phyloP scores from a whole-genome alignment of 2,329 filamentous ascomycete genomes.

The Diaporthe batatas region DNA sequence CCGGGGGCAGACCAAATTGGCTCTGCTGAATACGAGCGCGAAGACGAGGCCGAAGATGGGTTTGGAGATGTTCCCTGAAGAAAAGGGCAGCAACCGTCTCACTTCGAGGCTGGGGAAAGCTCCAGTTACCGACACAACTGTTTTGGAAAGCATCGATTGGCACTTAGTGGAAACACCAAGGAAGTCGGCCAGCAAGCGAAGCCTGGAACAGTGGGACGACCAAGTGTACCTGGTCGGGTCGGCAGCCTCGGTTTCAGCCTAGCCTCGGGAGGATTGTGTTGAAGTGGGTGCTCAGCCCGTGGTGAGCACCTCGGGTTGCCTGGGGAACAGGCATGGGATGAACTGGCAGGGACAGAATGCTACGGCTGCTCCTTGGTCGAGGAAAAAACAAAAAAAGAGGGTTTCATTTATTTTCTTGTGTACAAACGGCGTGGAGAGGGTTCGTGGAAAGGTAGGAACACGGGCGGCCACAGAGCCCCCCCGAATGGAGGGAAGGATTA shows the following conservation, averaged over 20 bases:
- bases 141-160: conserved; percentile 10
- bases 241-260: conserved; percentile 22
- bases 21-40: conserved; percentile 15
- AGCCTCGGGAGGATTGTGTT: conserved; percentile 15
- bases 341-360: conserved; percentile 36
- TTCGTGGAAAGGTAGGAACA: conserved; percentile 15
- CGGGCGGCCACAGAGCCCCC: conserved; percentile 20
- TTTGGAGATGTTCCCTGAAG: background rate
- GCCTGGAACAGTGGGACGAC: conserved; percentile 30
- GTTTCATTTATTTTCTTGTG: conserved; percentile 39
- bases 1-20: conserved; percentile 1
- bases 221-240: conserved; percentile 15
- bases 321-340: conserved; percentile 24
- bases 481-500: conserved; percentile 30
- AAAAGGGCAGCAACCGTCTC: background rate
- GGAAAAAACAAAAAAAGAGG: conserved; percentile 25
- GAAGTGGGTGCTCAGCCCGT: conserved; percentile 17
- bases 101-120: background rate
- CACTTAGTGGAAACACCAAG: conserved; percentile 4
- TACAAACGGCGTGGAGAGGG: conserved; percentile 39
- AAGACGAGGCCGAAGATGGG: conserved; percentile 19
- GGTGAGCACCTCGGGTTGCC: conserved; percentile 5
- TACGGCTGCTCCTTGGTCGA: conserved; percentile 34
- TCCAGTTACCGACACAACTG: background rate
- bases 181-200: conserved; percentile 15